Conservation (phyloP, 2,329 filamentous ascomycete species). For the Diaporthe caulivora region DNA sequence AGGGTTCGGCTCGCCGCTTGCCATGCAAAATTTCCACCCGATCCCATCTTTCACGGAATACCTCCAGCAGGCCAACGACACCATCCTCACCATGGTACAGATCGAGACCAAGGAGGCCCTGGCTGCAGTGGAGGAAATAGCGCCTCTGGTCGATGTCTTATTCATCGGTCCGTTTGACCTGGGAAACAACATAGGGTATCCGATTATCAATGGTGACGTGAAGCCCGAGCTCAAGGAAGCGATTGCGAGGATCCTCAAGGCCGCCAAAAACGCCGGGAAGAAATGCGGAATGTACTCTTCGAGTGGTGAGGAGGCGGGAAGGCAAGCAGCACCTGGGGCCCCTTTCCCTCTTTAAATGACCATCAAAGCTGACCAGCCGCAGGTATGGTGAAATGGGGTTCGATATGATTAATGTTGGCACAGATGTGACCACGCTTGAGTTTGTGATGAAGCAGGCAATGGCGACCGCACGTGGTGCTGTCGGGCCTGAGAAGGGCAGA, state of each 20-base stretch:
- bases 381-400: slow-evolving; percentile 68
- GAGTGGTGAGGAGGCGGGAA: slow-evolving; percentile 66
- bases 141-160: slow-evolving; percentile 72
- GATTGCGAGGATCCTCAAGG: slow-evolving; percentile 68
- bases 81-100: slow-evolving; percentile 74
- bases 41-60: slow-evolving; percentile 66
- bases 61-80: slow-evolving; percentile 67
- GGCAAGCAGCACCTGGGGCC: slow-evolving; percentile 24
- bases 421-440: slow-evolving; percentile 67
- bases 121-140: slow-evolving; percentile 71
- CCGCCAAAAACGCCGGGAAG: slow-evolving; percentile 72
- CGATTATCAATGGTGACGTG: slow-evolving; percentile 72
- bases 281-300: slow-evolving; percentile 73
- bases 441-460: slow-evolving; percentile 60
- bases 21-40: slow-evolving; percentile 62
- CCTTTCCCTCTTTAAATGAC: no score
- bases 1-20: slow-evolving; percentile 68
- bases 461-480: slow-evolving; percentile 58
- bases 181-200: slow-evolving; percentile 72
- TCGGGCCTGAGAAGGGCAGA: slow-evolving; percentile 51
- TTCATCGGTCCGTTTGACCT: slow-evolving; percentile 77
- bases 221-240: slow-evolving; percentile 70
- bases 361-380: neutral
- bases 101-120: slow-evolving; percentile 76
- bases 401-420: slow-evolving; percentile 71